Base-by-base conservation (phyloP, 2,329 filamentous ascomycete genomes). In the Beauveria rudraprayagi region DNA sequence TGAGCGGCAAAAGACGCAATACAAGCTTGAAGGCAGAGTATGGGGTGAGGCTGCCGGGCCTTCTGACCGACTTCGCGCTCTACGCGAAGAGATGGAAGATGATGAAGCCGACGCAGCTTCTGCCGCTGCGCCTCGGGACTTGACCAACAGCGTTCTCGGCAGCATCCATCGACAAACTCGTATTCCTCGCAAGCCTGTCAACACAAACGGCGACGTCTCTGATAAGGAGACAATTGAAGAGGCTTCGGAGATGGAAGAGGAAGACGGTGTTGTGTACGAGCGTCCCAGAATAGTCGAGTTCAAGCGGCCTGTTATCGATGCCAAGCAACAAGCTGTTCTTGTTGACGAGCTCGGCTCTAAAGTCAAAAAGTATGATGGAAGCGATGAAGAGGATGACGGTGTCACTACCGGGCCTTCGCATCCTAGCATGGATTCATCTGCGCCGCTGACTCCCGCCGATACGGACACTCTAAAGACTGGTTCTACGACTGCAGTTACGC, bases 1-100 rank as follows among this genome's bases (percentile, higher is more conserved):
- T 47, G 93, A 97, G 77, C 83, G 94, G 65, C 93, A 96, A 65
- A 97, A 97, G 83, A 97, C 94, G 1, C 92, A 97, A 71, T 96
- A 91, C 76, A 97, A 97, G 75, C 84, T 99, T 37, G 94, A 97
- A 75, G 94, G 94, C 66, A 91, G 91, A 72, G 87, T 91, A 9
- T 96, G 93, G 89, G 88, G 88, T 64, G 90, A 95, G 64, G 78
- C 83, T 57, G 82, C 89, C 65, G 91, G 91, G 41, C 93, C 94
- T 14, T 97, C 92, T 50, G 94, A 99, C 76, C 88, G 92, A 68
- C 80, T 99, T 62, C 88, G 94, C 66, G 93, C 95, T 66, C 80
- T 97, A 55, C 88, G 94, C 62, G 93, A 97, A 75, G 88, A 92
- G 75, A 99, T 99, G 94, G 94, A 97, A 64, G 80, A 80, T 57